phyloP scores from a whole-genome alignment of 441 rosid genomes.

The Populus hybrid region DNA sequence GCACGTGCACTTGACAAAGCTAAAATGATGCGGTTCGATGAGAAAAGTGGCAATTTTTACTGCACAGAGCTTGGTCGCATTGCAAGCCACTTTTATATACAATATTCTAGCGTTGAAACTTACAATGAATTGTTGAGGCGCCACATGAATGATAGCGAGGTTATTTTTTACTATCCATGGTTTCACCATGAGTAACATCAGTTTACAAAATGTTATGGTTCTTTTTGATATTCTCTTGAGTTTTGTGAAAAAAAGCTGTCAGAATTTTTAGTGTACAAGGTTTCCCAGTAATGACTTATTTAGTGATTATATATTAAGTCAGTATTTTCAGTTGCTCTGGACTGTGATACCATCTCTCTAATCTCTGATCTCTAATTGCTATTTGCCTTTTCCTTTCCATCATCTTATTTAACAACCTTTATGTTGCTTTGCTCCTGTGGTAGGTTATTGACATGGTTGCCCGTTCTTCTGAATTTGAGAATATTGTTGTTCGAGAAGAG shows the following conservation, averaged over 20 bases:
- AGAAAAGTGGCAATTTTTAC: slow-evolving; percentile 98
- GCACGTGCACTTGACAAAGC: slow-evolving; percentile 99
- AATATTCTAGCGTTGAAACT: slow-evolving; percentile 98
- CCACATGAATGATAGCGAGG: slow-evolving; percentile 99
- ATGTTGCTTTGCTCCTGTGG: slow-evolving; percentile 18
- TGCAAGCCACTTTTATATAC: slow-evolving; percentile 99
- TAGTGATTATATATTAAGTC: neutral
- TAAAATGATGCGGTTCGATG: slow-evolving; percentile 99
- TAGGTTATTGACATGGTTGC: slow-evolving; percentile 99
- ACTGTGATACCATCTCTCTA: neutral
- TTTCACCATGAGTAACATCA: slow-evolving; percentile 13
- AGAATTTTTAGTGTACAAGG: neutral
- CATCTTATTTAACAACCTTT: slow-evolving; percentile 13
- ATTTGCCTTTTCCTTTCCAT: neutral
- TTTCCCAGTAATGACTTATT: neutral
- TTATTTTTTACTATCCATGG: slow-evolving; percentile 22
- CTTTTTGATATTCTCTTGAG: slow-evolving; percentile 6
- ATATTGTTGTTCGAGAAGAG: slow-evolving; percentile 98
- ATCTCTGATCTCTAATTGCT: neutral
- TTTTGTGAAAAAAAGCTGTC: slow-evolving; percentile 1
- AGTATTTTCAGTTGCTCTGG: neutral
- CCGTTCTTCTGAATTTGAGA: slow-evolving; percentile 95
- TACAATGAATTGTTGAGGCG: slow-evolving; percentile 94
- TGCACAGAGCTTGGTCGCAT: slow-evolving; percentile 99
- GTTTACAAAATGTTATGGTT: slow-evolving; percentile 12